Evolutionary conservation across 208 protist genomes (phyloP).

Genomic region (Trypanosoma vivax): DNA sequence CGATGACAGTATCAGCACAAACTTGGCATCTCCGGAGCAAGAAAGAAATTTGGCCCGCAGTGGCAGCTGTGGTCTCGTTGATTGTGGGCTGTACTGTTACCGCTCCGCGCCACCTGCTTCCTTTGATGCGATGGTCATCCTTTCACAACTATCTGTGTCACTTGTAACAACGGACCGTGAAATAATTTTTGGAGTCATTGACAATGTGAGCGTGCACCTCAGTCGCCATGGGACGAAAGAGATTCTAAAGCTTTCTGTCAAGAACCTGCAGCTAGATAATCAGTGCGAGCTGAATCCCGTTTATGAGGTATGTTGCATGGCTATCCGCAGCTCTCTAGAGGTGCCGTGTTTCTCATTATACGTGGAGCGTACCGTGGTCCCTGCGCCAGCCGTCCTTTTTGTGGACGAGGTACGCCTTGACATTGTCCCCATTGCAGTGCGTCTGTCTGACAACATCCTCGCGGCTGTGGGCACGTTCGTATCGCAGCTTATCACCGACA

Average conservation of each 20-base stretch:
- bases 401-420: slow-evolving; percentile 75
- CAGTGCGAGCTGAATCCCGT: slow-evolving; percentile 68
- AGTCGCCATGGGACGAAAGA: slow-evolving; percentile 41
- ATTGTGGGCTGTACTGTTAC: slow-evolving; percentile 13
- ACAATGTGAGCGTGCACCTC: slow-evolving; percentile 60
- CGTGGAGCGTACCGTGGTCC: slow-evolving; percentile 45
- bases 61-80: not conserved
- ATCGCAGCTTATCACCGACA: slow-evolving; percentile 8
- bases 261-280: slow-evolving; percentile 87
- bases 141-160: slow-evolving; percentile 54
- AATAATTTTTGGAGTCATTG: slow-evolving; percentile 61
- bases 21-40: too few relatives aligned
- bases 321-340: slow-evolving; percentile 37
- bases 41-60: too few relatives aligned
- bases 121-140: slow-evolving; percentile 54
- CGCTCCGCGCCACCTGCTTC: slow-evolving; percentile 27
- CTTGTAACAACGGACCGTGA: slow-evolving; percentile 55
- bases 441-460: slow-evolving; percentile 76
- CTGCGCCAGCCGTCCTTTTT: slow-evolving; percentile 50
- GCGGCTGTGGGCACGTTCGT: slow-evolving; percentile 44
- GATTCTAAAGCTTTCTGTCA: slow-evolving; percentile 47
- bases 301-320: slow-evolving; percentile 66
- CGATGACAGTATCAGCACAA: not conserved
- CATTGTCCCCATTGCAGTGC: slow-evolving; percentile 62
- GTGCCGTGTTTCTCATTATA: slow-evolving; percentile 40